Evolutionary conservation across 208 protist species (phyloP).

Genomic region (Leishmania braziliensis): DNA sequence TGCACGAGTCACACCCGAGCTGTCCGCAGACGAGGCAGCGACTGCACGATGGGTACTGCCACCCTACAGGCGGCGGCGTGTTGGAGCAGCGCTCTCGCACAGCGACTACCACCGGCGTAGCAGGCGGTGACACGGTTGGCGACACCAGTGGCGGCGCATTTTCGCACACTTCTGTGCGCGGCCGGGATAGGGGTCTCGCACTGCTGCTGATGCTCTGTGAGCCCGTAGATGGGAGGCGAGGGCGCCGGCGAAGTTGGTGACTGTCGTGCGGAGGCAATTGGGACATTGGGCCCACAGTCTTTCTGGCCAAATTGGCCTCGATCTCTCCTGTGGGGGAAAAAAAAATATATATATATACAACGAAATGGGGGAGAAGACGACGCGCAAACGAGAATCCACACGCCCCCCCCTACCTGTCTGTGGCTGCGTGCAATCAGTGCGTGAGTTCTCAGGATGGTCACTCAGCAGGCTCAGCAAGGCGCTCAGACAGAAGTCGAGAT

Average conservation of each 20-base stretch:
- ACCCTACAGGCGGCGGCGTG: constrained; percentile 32
- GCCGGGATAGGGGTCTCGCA: constrained; percentile 24
- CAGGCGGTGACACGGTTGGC: constrained; percentile 31
- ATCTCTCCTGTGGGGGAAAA: neutral
- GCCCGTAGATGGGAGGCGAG: constrained; percentile 17
- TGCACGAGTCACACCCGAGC: constrained; percentile 56
- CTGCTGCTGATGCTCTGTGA: constrained; percentile 12
- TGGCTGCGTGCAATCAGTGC: neutral
- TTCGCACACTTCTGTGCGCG: constrained; percentile 22
- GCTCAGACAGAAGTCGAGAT: neutral
- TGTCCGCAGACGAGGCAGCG: constrained; percentile 72
- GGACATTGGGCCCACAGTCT: neutral
- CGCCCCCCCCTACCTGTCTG: neutral
- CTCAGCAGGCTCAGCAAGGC: neutral
- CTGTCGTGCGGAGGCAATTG: constrained; percentile 4
- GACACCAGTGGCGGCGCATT: constrained; percentile 22
- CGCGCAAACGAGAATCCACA: too few relatives aligned
- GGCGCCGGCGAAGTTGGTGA: constrained; percentile 15
- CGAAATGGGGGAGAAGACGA: neutral
- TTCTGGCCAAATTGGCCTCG: neutral
- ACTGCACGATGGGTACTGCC: constrained; percentile 73
- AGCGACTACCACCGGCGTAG: constrained; percentile 13
- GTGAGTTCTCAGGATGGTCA: neutral
- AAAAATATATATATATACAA: too few relatives aligned
- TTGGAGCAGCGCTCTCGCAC: constrained; percentile 26